A percentile compares a stretch with the other conserved stretches of the same genome.
Evolutionary conservation across 2,329 filamentous ascomycete species (phyloP).

Genomic region (Cyclaneusma minus): DNA sequence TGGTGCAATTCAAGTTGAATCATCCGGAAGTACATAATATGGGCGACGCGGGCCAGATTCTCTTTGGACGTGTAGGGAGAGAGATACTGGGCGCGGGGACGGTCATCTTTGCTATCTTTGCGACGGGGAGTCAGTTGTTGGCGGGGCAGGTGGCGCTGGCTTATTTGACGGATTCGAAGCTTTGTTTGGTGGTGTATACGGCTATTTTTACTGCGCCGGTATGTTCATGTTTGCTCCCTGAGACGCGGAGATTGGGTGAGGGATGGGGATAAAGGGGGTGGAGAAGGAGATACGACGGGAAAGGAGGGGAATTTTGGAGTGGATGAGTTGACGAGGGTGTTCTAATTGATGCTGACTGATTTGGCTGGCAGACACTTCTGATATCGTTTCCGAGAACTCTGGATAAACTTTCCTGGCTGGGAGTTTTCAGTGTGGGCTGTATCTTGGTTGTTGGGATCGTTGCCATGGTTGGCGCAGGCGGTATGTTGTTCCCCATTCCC

Average conservation of each 20-base stretch:
- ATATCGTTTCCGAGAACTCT: slow-evolving; percentile 32
- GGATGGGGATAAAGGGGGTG: no score
- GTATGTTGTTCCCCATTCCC: no score
- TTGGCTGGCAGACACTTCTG: no score
- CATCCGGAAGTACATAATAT: slow-evolving; percentile 33
- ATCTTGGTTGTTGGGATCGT: slow-evolving; percentile 34
- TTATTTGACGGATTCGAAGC: slow-evolving; percentile 26
- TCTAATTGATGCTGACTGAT: no score
- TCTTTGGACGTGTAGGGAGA: slow-evolving; percentile 35
- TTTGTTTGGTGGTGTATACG: slow-evolving; percentile 33
- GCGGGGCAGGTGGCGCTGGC: slow-evolving; percentile 33
- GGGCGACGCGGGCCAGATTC: slow-evolving; percentile 36
- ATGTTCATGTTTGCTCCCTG: no score
- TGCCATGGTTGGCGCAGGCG: slow-evolving; percentile 33
- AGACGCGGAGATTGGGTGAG: no score
- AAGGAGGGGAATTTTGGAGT: no score
- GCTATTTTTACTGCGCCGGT: slow-evolving; percentile 33
- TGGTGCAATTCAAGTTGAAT: slow-evolving; percentile 7
- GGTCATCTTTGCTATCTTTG: slow-evolving; percentile 34
- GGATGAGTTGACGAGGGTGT: no score
- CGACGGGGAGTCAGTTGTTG: slow-evolving; percentile 32
- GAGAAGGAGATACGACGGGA: no score
- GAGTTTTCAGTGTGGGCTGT: slow-evolving; percentile 25
- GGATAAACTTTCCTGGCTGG: slow-evolving; percentile 30
- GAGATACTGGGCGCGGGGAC: slow-evolving; percentile 33